A percentile compares a stretch with the other conserved stretches of the same genome.
phyloP scores from a whole-genome alignment of 108 stramenopile species.

The Seminavis robusta region DNA sequence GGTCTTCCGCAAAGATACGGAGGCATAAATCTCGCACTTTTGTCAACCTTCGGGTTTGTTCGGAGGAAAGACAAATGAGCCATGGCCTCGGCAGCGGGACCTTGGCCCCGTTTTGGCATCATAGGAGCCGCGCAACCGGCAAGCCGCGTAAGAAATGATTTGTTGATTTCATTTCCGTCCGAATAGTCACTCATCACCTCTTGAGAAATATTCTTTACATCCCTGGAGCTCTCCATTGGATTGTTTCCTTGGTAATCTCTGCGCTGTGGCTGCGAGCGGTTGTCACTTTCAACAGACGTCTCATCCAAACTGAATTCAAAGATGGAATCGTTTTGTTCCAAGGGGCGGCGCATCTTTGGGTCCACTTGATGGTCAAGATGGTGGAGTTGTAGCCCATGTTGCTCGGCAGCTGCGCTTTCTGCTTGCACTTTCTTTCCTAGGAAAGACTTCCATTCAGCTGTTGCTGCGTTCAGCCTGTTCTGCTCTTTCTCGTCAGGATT shows the following conservation, averaged over 20 bases:
- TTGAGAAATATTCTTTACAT: too few species aligned
- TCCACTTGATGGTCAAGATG: too few species aligned
- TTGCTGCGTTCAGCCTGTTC: too few species aligned
- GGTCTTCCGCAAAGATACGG: constrained; percentile 58
- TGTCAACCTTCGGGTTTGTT: constrained; percentile 30
- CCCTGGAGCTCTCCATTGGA: too few species aligned
- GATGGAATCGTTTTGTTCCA: constrained; percentile 38
- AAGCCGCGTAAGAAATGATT: constrained; percentile 35
- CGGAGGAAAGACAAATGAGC: constrained; percentile 61
- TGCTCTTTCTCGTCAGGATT: too few species aligned
- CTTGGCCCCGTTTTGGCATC: constrained; percentile 12
- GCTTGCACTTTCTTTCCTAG: constrained; percentile 35
- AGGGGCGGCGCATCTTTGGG: too few species aligned
- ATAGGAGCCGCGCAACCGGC: constrained; percentile 61
- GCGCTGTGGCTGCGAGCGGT: too few species aligned
- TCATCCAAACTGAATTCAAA: constrained; percentile 28
- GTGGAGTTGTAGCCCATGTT: not conserved
- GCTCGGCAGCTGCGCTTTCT: constrained; percentile 19
- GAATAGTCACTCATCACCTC: too few species aligned
- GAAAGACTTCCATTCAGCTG: constrained; percentile 49
- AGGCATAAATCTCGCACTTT: constrained; percentile 15
- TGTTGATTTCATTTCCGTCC: too few species aligned
- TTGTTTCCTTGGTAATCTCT: too few species aligned
- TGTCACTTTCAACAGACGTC: not conserved
- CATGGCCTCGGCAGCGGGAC: constrained; percentile 37